Base-by-base conservation (phyloP, 75 land plant genomes). In the Sequoia sempervirens region DNA sequence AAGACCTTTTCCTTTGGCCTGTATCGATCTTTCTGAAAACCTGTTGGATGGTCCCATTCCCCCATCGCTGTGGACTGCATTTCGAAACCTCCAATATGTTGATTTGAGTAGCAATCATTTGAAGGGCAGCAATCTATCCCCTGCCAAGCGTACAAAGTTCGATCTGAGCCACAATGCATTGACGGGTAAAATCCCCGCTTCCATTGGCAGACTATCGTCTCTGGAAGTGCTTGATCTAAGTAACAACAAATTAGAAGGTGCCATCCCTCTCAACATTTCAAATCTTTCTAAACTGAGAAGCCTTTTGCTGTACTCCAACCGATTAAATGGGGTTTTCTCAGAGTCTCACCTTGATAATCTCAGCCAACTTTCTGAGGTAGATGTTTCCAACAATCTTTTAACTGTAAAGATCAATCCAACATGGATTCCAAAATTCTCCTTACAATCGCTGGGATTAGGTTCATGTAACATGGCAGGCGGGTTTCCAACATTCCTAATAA, bases 271-370 rank as follows among this genome's bases (percentile, higher is more conserved):
- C 3, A 68, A 28, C 30, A 23, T 87, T 26, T 53, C 53, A 37
- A 23, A 84, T 14, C 53, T 87, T 28, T 40, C 38, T 69, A 7
- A 30, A 20, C 37, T 87, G 4, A 20, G 54, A n/a, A 14, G 1
- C 9, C 84, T 86, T 2, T 40, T 52, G 34, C 36, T 87, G 8
- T 37, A 50, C 30, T 4, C 28, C 64, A 86, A 86, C n/a, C 30
- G 41, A 4, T 18, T 83, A 43, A 78, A 10, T 38, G 81, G 50
- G 28, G 15, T 43, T 15, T 14, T 58, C 1, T 15, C 20, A 58
- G 9, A 58, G 64, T 58, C 15, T 1, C 23, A 15, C 64, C 64
- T 58, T 58, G 36, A 34, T 34, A 34, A 34, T 34, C 36, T 34
- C 36, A 34, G 36, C 36, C 36, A 0, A 34, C 36, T 34, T 34